Evolutionary conservation across 768 basidiomycete species (phyloP).

Genomic region (Lactarius evosmus): DNA sequence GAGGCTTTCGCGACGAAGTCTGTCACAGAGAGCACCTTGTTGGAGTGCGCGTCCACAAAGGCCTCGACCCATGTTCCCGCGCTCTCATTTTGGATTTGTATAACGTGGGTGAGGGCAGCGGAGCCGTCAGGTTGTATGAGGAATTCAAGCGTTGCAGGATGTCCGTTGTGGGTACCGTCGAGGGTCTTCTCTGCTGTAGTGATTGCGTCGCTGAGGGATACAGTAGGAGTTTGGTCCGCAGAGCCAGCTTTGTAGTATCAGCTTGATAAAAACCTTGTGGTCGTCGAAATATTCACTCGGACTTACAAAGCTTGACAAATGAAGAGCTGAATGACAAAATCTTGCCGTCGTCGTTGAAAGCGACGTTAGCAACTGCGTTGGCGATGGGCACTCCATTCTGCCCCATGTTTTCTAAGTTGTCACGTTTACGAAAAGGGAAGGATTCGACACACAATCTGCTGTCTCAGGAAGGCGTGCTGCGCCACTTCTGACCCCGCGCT

Average conservation of each 20-base stretch:
- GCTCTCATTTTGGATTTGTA: constrained; percentile 44
- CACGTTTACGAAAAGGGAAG: background rate
- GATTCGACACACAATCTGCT: constrained; percentile 27
- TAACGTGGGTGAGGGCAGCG: constrained; percentile 40
- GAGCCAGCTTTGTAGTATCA: constrained; percentile 18
- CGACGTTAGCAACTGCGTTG: constrained; percentile 46
- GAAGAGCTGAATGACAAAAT: constrained; percentile 46
- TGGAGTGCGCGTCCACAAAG: constrained; percentile 54
- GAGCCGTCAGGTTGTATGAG: constrained; percentile 41
- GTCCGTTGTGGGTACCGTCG: constrained; percentile 42
- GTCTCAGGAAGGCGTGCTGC: constrained; percentile 29
- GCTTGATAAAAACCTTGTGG: background rate
- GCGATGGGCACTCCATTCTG: constrained; percentile 38
- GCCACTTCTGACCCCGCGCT: constrained; percentile 26
- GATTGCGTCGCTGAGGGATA: constrained; percentile 39
- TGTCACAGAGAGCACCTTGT: constrained; percentile 48
- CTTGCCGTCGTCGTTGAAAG: constrained; percentile 42
- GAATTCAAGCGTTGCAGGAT: constrained; percentile 42
- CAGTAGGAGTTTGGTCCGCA: constrained; percentile 37
- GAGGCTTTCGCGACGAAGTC: constrained; percentile 51
- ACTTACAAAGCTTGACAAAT: constrained; percentile 44
- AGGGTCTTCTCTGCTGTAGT: constrained; percentile 39
- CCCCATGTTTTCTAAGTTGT: background rate
- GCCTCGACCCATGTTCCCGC: constrained; percentile 53
- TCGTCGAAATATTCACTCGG: background rate